Base-by-base conservation (phyloP, 179 eudicot genomes). In the Gypsophila paniculata region DNA sequence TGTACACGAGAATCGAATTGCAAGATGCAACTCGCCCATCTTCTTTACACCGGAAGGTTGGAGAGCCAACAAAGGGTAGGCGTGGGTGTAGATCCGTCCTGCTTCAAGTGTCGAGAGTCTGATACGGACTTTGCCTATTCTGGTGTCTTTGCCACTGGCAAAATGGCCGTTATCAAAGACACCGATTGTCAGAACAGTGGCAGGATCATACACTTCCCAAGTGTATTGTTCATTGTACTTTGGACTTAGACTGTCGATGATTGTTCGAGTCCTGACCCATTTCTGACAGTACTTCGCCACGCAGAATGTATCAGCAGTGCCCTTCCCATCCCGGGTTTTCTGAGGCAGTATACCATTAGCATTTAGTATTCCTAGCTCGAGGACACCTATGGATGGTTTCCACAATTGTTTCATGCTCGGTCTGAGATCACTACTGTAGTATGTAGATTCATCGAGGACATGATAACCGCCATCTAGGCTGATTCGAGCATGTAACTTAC, bases 381-480 rank as follows among this genome's bases (percentile, higher is more conserved):
- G 79, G 8, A 89, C 44, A n/a, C 98, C 98, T 5, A 93, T 79
- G 0, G 96, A 69, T 12, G 84, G 71, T 76, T 87, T 93, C 98
- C 98, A 93, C 6, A 93, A 85, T 79, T 86, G 96, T 76, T 82
- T 93, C 46, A 87, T 83, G 36, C 92, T 83, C 0, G 98, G 98
- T 29, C 95, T 82, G 25, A 93, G 91, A 84, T 93, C 98, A 62
- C 98, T 90, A 70, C 95, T 89, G 63, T 89, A 87, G 61, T 90
- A 94, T 14, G 98, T 93, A 0, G 98, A 87, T 64, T 93, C 98
- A 69, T 90, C 89, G 0, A 90, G 83, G 52, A 93, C 96, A 73
- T 93, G 98, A 72, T 93, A 93, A 1, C 98, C 98, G 5, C 98
- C 98, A 34, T 93, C 98, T 32, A 90, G 91, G 76, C 83, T 85